Conservation (phyloP, 1,284 basidiomycete genomes). For the Anthracocystis setariae region DNA sequence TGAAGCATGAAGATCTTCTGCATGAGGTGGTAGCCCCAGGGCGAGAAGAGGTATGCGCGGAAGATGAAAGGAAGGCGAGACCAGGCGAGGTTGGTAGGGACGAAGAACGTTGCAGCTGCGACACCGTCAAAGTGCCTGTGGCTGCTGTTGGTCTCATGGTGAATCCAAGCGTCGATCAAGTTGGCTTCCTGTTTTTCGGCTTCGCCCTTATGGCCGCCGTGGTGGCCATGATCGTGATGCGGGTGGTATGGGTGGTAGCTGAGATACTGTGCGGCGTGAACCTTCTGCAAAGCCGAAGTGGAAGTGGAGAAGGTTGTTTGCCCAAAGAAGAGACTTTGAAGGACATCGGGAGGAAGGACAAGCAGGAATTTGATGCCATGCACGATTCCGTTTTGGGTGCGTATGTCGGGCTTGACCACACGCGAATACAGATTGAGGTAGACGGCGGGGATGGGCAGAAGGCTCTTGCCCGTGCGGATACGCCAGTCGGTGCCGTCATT, state of each 20-base stretch:
- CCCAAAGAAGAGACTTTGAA: slow-evolving; percentile 73
- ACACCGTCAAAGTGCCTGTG: slow-evolving; percentile 69
- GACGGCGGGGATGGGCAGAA: slow-evolving; percentile 68
- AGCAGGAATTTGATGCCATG: slow-evolving; percentile 75
- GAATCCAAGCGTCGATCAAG: slow-evolving; percentile 52
- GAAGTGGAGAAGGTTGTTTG: slow-evolving; percentile 73
- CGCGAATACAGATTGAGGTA: slow-evolving; percentile 74
- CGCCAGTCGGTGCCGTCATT: slow-evolving; percentile 73
- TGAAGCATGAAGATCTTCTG: slow-evolving; percentile 77
- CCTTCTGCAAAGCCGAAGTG: slow-evolving; percentile 65
- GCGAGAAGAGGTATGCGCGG: slow-evolving; percentile 76
- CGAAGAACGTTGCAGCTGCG: slow-evolving; percentile 74
- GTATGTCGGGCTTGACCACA: slow-evolving; percentile 69
- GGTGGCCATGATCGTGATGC: slow-evolving; percentile 70
- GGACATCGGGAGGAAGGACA: slow-evolving; percentile 74
- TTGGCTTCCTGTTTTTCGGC: slow-evolving; percentile 65
- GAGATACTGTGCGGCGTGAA: slow-evolving; percentile 35
- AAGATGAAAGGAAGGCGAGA: slow-evolving; percentile 73
- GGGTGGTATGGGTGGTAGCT: slow-evolving; percentile 70
- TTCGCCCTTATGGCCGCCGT: slow-evolving; percentile 58
- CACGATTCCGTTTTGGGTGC: slow-evolving; percentile 75
- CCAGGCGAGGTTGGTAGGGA: slow-evolving; percentile 77
- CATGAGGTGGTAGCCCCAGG: slow-evolving; percentile 73
- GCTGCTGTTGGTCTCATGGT: slow-evolving; percentile 16
- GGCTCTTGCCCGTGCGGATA: slow-evolving; percentile 71